A percentile compares a stretch with the other conserved stretches of the same genome.
Evolutionary conservation across 2,329 filamentous ascomycete species (phyloP).

Genomic region (Fusarium longipes): DNA sequence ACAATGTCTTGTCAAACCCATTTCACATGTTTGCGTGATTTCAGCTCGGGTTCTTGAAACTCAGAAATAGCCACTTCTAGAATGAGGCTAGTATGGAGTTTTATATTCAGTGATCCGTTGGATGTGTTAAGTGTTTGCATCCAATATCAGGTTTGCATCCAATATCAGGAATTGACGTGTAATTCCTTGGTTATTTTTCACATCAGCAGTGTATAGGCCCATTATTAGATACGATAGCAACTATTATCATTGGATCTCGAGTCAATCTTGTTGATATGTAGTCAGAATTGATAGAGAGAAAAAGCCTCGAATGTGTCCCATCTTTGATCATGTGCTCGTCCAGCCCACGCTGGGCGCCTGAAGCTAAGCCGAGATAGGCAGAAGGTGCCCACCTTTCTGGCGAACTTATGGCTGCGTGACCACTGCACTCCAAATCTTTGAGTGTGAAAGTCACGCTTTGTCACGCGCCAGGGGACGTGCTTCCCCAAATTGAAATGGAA

Average conservation of each 20-base stretch:
- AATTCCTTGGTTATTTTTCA: constrained; percentile 2
- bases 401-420: constrained; percentile 38
- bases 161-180: constrained; percentile 2
- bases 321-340: constrained; percentile 43
- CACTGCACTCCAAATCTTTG: constrained; percentile 27
- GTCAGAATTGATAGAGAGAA: constrained; percentile 31
- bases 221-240: background rate
- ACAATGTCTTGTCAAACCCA: background rate
- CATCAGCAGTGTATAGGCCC: constrained; percentile 14
- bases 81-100: background rate
- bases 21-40: constrained; percentile 16
- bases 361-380: constrained; percentile 26
- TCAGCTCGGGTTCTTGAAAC: background rate
- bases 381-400: constrained; percentile 37
- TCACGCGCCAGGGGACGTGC: constrained; percentile 42
- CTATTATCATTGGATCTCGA: background rate
- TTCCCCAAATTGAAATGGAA: constrained; percentile 31
- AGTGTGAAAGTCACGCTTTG: constrained; percentile 42
- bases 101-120: background rate
- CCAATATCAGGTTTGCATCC: background rate
- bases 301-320: constrained; percentile 35
- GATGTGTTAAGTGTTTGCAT: background rate
- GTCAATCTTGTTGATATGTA: constrained; percentile 16
- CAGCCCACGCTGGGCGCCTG: constrained; percentile 31
- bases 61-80: constrained; percentile 17